These are phyloP conservation scores for Phytopythium montanum DNA, from an alignment of 352 stramenopile genomes.

Conservation along the genomic window DNA sequence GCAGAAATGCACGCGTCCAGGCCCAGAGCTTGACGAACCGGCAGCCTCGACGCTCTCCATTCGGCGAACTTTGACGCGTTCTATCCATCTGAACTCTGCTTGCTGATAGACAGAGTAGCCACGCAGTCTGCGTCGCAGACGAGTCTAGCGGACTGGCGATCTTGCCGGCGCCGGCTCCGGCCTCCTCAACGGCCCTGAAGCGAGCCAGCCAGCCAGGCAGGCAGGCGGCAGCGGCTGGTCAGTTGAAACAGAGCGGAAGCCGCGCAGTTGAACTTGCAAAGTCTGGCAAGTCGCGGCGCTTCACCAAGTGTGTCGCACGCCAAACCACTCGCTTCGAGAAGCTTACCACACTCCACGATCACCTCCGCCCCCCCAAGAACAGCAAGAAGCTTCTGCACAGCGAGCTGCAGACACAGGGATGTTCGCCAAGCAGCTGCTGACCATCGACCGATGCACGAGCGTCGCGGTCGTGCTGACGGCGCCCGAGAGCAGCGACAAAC, in stretches of 20 bases:
- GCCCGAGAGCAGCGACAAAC: background rate
- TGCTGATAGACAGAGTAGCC: too few species aligned
- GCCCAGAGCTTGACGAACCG: too few species aligned
- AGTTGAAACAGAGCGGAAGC: too few species aligned
- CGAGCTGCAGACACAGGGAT: conserved; percentile 6
- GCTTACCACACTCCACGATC: background rate
- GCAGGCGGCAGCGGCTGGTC: background rate
- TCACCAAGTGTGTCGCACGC: background rate
- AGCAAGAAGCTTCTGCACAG: background rate
- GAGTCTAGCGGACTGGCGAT: background rate
- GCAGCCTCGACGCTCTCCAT: too few species aligned
- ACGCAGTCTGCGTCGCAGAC: too few species aligned
- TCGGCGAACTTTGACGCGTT: too few species aligned
- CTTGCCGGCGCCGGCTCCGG: background rate
- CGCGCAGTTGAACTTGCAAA: background rate
- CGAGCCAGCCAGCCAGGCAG: too few species aligned
- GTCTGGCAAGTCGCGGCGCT: background rate
- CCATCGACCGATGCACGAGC: conserved; percentile 15
- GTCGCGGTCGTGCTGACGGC: conserved; percentile 2
- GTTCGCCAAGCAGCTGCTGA: conserved; percentile 31
- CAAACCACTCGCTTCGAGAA: background rate
- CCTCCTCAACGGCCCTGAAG: background rate
- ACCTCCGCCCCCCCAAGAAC: background rate
- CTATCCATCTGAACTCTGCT: background rate
- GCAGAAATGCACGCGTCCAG: too few species aligned